Evolutionary conservation across 2,329 filamentous ascomycete species (phyloP), one percentile per base, ranked within the genome.

Genomic region (Bipolaris gigantea): DNA sequence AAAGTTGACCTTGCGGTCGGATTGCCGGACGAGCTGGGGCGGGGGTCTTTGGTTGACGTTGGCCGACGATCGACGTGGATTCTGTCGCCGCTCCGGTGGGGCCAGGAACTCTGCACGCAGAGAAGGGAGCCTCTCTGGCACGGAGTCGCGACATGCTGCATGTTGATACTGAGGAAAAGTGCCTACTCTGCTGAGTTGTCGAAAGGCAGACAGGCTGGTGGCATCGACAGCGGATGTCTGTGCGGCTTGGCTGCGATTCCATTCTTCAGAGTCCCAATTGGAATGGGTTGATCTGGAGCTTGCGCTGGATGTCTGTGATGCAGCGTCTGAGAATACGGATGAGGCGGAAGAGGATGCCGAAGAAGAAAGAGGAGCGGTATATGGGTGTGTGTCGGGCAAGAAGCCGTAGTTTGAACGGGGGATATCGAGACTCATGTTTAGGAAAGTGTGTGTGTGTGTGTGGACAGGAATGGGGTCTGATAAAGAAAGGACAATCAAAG

Each of bases 1-100:
- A 73, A 97, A 97, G 77, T 89, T 92, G 73, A 90, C 85, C 81
- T 96, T 96, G 73, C 92, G 89, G 78, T 97, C 92, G 70, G 86
- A 85, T 80, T 97, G 92, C 69, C 92, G 88, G 60, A 92, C 82
- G 61, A 97, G 83, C 54, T 88, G 78, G 45, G 93, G 90, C 66
- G 89, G 89, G 66, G 83, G 82, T 65, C 83, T 83, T 62, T 84
- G 76, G 66, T 83, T 81, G 55, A 81, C 76, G 52, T 80, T 79
- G 30, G 81, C 75, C 57, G 83, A 83, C 59, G 77, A 79, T 73
- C 83, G 80, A 67, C 83, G 80, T 63, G 83, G 83, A 70, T 85
- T 77, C 69, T 86, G 85, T 59, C 87, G 85, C 68, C 86, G 79
- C 65, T 88, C 84, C 48, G 79, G 73, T 33, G 86, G 81, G 40